Evolutionary conservation across 305 asterid species (phyloP), one percentile per base, ranked within the genome.

Genomic region (Ilex paraguariensis): DNA sequence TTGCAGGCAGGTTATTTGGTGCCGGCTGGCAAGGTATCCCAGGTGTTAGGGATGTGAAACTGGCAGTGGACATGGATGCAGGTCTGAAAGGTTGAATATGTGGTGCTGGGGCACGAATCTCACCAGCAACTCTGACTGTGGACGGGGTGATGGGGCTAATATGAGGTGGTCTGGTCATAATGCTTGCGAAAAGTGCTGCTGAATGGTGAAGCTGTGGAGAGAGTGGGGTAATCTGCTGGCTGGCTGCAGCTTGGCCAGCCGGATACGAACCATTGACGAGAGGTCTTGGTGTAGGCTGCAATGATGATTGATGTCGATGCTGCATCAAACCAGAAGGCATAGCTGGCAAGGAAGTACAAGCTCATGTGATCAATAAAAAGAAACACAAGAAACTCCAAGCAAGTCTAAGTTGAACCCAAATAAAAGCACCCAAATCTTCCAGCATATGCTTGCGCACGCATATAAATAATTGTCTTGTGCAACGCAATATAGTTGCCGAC

Each of bases 51-150:
- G 56, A 33, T 11, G 72, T 39, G 45, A 42, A 60, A 50, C 54
- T 61, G 55, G 67, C 42, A 8, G 67, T 48, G 48, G 67, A 45
- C 4, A 51, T 54, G 46, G 60, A 48, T 13, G 39, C 21, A 42
- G 73, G 71, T 59, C 77, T 63, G 70, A 68, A 81, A n/a, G 70
- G 71, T 32, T 61, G 77, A 66, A 73, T 77, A 44, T 70, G 81
- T 21, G 83, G 82, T 33, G 77, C 70, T 3, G 67, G 72, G 64
- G 76, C 61, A 39, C 82, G 82, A 16, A 66, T 42, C 46, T 77
- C 82, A 56, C 67, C 69, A 64, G 64, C 66, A 44, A 52, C 59
- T 54, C 74, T 79, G 49, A 56, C 61, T 4, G 36, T 54, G 13
- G 68, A 61, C 66, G 77, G 77, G 28, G 80, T 68, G 30, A 75